Evolutionary conservation across 345 rosid genomes (phyloP).

Genomic region (Linum usitatissimum): DNA sequence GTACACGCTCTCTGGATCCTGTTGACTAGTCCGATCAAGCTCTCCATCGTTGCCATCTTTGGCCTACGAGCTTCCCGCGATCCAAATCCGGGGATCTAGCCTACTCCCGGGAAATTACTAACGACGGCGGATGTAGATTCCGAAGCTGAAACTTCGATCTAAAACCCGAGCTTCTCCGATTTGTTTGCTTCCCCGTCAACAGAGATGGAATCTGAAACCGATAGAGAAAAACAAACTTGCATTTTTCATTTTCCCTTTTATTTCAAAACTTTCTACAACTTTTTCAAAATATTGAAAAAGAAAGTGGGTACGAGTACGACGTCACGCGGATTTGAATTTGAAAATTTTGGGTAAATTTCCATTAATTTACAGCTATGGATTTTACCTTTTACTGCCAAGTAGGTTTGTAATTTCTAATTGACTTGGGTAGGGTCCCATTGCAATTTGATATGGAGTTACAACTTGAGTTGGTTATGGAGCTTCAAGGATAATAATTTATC

Average conservation of each 20-base stretch:
- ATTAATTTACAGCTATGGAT: too few relatives aligned
- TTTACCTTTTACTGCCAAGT: too few relatives aligned
- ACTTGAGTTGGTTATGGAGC: too few relatives aligned
- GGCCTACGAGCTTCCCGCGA: background rate
- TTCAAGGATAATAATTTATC: too few relatives aligned
- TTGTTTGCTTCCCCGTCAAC: background rate
- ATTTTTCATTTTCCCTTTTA: too few relatives aligned
- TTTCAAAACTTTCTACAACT: background rate
- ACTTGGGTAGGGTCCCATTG: too few relatives aligned
- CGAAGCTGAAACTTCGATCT: background rate
- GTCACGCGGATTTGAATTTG: background rate
- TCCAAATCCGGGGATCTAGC: background rate
- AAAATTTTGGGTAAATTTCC: background rate
- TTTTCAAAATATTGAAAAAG: too few relatives aligned
- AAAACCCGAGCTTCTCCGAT: background rate
- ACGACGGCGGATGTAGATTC: background rate
- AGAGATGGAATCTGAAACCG: background rate
- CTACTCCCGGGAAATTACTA: background rate
- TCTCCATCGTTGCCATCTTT: constrained; percentile 91
- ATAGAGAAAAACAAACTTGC: background rate
- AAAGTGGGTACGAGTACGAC: background rate
- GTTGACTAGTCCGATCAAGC: constrained; percentile 89
- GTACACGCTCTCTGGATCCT: constrained; percentile 96
- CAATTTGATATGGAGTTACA: too few relatives aligned
- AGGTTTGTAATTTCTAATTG: too few relatives aligned